These are phyloP conservation scores for Canariomyces notabilis DNA, from an alignment of 2,329 filamentous ascomycete genomes.

Conservation along the genomic window DNA sequence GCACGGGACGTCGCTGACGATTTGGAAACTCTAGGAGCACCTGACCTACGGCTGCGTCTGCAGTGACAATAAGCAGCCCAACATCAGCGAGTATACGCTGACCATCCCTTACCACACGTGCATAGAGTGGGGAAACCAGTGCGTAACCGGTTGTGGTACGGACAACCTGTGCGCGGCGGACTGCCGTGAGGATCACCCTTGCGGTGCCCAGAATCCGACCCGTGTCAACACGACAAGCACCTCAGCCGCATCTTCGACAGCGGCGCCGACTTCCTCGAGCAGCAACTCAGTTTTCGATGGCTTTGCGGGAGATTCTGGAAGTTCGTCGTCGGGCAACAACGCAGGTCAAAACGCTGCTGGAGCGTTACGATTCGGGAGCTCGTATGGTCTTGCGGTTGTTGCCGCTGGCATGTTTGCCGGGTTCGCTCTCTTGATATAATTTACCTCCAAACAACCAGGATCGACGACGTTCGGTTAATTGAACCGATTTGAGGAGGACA, in stretches of 20 bases:
- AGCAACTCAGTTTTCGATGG: conserved; percentile 36
- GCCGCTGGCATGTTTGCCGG: conserved; percentile 26
- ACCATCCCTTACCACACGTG: conserved; percentile 76
- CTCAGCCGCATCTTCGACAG: conserved; percentile 37
- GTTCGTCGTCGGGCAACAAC: not conserved
- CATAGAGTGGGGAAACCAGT: conserved; percentile 65
- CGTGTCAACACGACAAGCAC: conserved; percentile 50
- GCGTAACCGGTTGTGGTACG: conserved; percentile 52
- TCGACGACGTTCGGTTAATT: conserved; percentile 19
- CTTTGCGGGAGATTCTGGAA: conserved; percentile 18
- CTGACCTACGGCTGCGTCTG: conserved; percentile 71
- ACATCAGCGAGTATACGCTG: conserved; percentile 70
- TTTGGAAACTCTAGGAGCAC: conserved; percentile 37
- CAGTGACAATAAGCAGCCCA: conserved; percentile 59
- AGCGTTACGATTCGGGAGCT: conserved; percentile 30
- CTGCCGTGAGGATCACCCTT: conserved; percentile 65
- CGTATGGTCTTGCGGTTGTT: conserved; percentile 24
- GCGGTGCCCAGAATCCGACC: conserved; percentile 63
- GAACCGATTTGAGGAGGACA: conserved; percentile 11
- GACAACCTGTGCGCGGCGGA: conserved; percentile 53
- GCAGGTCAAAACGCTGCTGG: conserved; percentile 14
- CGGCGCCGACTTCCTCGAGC: conserved; percentile 35
- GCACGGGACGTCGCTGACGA: not conserved
- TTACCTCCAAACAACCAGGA: not conserved
- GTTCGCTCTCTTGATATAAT: conserved; percentile 40